Conservation (phyloP, 2,329 filamentous ascomycete genomes). For the Xylariaceae sp. region DNA sequence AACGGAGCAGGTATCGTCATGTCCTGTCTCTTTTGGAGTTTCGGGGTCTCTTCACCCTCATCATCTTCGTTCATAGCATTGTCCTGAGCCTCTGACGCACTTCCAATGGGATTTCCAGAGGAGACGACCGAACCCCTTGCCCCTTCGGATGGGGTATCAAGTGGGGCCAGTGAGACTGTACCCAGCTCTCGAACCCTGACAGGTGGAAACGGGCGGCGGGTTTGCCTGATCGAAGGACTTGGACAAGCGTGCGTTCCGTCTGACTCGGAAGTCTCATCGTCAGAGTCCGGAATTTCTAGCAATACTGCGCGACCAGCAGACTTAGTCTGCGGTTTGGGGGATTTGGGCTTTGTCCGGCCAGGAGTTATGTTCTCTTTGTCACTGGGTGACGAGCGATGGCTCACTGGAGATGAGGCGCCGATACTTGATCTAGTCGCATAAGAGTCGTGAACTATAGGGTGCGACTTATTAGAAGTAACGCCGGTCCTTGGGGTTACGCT, state of each 20-base stretch:
- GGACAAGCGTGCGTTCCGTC: conserved; percentile 13
- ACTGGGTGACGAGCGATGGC: conserved; percentile 29
- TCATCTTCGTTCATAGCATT: too few relatives aligned
- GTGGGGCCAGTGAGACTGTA: conserved; percentile 17
- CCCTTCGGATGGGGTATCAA: conserved; percentile 17
- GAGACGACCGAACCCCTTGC: too few relatives aligned
- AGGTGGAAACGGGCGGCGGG: background rate
- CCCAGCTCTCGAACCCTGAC: conserved; percentile 2
- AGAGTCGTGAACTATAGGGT: conserved; percentile 28
- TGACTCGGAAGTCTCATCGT: conserved; percentile 23
- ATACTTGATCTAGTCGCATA: conserved; percentile 24
- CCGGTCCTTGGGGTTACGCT: conserved; percentile 23
- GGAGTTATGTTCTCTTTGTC: conserved; percentile 35
- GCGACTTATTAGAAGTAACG: conserved; percentile 29
- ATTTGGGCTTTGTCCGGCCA: conserved; percentile 30
- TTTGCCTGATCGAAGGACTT: conserved; percentile 14
- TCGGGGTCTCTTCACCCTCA: too few relatives aligned
- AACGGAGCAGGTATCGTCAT: too few relatives aligned
- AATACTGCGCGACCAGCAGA: conserved; percentile 24
- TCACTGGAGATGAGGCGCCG: conserved; percentile 26
- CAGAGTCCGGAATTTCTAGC: conserved; percentile 30
- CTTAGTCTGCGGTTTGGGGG: conserved; percentile 25
- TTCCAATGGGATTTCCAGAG: too few relatives aligned
- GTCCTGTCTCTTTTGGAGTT: too few relatives aligned
- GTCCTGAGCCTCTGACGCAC: too few relatives aligned